phyloP scores from a whole-genome alignment of 768 basidiomycete species.

The Suillus paluster region DNA sequence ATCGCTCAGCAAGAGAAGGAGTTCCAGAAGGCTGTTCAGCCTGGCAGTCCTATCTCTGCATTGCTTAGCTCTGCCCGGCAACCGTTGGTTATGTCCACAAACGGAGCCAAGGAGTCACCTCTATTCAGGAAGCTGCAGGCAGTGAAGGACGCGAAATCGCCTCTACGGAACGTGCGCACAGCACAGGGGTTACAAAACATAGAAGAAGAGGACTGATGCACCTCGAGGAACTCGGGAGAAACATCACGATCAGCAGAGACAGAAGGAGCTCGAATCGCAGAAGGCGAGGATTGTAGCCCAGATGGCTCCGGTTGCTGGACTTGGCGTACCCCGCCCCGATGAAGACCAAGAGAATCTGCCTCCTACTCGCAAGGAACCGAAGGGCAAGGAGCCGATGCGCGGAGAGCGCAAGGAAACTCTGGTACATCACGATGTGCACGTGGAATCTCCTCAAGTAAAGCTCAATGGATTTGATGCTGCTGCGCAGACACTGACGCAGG shows the following conservation, averaged over 20 bases:
- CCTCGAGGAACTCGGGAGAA: conserved; percentile 45
- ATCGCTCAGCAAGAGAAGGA: conserved; percentile 92
- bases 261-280: conserved; percentile 85
- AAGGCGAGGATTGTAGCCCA: conserved; percentile 94
- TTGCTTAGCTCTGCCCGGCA: conserved; percentile 88
- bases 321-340: conserved; percentile 32
- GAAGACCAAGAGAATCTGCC: conserved; percentile 41
- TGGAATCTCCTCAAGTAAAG: conserved; percentile 31
- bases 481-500: conserved; percentile 51
- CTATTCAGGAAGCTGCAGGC: conserved; percentile 60
- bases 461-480: conserved; percentile 72
- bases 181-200: conserved; percentile 50
- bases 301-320: conserved; percentile 66
- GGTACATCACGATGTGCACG: conserved; percentile 22
- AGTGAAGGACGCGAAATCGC: conserved; percentile 53
- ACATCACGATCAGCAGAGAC: conserved; percentile 46
- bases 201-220: conserved; percentile 43
- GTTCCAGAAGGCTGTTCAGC: conserved; percentile 95
- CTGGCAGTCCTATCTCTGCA: conserved; percentile 92
- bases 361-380: conserved; percentile 34
- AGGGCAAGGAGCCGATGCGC: conserved; percentile 34
- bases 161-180: conserved; percentile 49
- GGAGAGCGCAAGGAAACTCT: conserved; percentile 26
- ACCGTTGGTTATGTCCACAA: conserved; percentile 75
- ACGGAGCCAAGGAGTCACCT: conserved; percentile 38